Base-by-base conservation (phyloP, 768 basidiomycete species). In the Crepidotus variabilis region DNA sequence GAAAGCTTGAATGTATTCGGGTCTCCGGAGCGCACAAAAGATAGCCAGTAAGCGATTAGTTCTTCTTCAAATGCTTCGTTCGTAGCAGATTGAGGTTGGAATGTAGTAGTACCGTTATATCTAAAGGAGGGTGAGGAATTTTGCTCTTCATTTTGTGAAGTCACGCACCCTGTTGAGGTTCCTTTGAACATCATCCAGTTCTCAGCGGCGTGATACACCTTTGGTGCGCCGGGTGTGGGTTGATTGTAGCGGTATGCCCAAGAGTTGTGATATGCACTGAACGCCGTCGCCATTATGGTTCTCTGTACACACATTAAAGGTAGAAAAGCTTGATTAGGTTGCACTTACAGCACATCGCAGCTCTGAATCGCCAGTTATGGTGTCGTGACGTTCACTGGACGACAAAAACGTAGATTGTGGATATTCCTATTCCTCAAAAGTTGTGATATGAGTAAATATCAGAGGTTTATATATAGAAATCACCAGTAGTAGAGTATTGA, bases 141-240 rank as follows among this genome's bases (percentile, higher is more conserved):
- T 3, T 3, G 28, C 3, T 28, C 4, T 28, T 4, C 4, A 3
- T 28, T 28, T 28, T 3, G 28, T 28, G 28, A 28, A 28, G 28
- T 28, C 28, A 8, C n/a, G n/a, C n/a, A 84, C 86, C 85, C 85
- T 33, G 84, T 84, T 56, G 80, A 80, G 1, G 74, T 78, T 1
- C 86, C 85, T 18, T 68, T 66, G 71, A 84, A 85, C 84, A 86
- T 81, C 82, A 84, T 85, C 80, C 81, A 85, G 61, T 86, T 85
- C 64, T 84, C 85, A 0, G 85, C 75, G 6, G 84, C 77, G 58
- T 85, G 39, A 43, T 14, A 43, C 39, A 43, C 39, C 13, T 43
- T 43, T 11, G 39, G 39, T 16, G 18, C 39, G 13, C 39, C 39
- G 5, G 39, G 39, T 5, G 39, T 43, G 11, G 18, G 39, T 14